A percentile compares a stretch with the other conserved stretches of the same genome.
Conservation (phyloP, 441 rosid species). For the Bocquillonia castaneifolia region DNA sequence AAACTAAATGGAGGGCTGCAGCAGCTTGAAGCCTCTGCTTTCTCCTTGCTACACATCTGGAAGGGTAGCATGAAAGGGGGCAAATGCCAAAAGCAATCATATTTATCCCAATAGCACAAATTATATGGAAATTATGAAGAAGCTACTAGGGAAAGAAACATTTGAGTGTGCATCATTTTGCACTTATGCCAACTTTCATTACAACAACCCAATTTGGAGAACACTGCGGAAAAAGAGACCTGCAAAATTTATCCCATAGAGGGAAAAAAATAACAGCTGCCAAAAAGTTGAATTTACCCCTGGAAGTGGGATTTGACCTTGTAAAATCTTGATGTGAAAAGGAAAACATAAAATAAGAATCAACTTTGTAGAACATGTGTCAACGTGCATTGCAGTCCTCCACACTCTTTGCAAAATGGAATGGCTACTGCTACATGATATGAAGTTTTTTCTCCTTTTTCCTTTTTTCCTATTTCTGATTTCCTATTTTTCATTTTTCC, state of each 20-base stretch:
- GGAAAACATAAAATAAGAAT: not conserved
- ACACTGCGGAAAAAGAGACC: not conserved
- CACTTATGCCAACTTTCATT: not conserved
- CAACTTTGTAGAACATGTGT: not conserved
- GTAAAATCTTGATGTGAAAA: not conserved
- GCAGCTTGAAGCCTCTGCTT: too few species aligned
- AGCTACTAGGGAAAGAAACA: too few species aligned
- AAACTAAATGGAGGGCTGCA: too few species aligned
- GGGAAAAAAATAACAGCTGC: not conserved
- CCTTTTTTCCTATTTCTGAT: not conserved
- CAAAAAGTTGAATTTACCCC: not conserved
- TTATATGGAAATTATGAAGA: too few species aligned
- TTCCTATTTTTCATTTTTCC: too few species aligned
- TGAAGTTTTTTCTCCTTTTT: not conserved
- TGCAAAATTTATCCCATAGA: not conserved
- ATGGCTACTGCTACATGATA: not conserved
- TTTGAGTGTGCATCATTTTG: not conserved
- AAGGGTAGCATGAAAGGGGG: too few species aligned
- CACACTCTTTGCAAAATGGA: slow-evolving; percentile 12
- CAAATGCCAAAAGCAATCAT: too few species aligned
- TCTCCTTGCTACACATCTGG: too few species aligned
- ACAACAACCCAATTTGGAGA: not conserved
- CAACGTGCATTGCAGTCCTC: not conserved
- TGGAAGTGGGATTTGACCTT: too few species aligned
- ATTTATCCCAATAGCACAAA: too few species aligned